phyloP scores from a whole-genome alignment of 1,284 basidiomycete genomes.

The Tilletia walkeri region DNA sequence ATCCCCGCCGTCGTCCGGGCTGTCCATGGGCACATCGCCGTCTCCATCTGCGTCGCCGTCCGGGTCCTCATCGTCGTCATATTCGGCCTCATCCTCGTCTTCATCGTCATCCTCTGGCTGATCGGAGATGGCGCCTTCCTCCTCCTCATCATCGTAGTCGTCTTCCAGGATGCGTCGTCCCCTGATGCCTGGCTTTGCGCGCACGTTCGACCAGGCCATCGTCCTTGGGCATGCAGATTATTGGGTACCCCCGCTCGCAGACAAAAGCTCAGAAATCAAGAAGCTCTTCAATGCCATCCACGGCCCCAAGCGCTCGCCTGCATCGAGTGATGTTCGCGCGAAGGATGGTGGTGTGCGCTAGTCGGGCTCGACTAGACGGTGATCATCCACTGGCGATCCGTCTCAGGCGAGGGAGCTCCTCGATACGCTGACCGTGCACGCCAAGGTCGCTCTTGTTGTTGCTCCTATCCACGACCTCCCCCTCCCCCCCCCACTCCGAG shows the following conservation, averaged over 20 bases:
- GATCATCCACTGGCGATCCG: too few relatives aligned
- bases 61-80: constrained; percentile 29
- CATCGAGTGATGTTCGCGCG: too few relatives aligned
- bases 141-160: constrained; percentile 38
- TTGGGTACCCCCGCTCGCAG: too few relatives aligned
- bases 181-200: background rate
- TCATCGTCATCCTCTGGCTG: constrained; percentile 28
- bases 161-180: constrained; percentile 25
- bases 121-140: constrained; percentile 22
- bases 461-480: background rate
- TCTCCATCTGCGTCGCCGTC: constrained; percentile 25
- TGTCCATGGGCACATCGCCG: constrained; percentile 9
- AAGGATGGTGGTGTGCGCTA: too few relatives aligned
- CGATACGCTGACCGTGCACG: background rate
- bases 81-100: constrained; percentile 29
- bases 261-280: too few relatives aligned
- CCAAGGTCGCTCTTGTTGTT: background rate
- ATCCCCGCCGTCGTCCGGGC: constrained; percentile 21
- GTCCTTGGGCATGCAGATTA: background rate
- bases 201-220: constrained; percentile 12
- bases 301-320: too few relatives aligned
- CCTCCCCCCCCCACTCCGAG: background rate
- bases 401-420: too few relatives aligned
- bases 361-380: too few relatives aligned
- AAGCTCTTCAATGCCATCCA: too few relatives aligned